Evolutionary conservation across 1,284 basidiomycete species (phyloP), one percentile per base, ranked within the genome.

Genomic region (Moesziomyces antarcticus): DNA sequence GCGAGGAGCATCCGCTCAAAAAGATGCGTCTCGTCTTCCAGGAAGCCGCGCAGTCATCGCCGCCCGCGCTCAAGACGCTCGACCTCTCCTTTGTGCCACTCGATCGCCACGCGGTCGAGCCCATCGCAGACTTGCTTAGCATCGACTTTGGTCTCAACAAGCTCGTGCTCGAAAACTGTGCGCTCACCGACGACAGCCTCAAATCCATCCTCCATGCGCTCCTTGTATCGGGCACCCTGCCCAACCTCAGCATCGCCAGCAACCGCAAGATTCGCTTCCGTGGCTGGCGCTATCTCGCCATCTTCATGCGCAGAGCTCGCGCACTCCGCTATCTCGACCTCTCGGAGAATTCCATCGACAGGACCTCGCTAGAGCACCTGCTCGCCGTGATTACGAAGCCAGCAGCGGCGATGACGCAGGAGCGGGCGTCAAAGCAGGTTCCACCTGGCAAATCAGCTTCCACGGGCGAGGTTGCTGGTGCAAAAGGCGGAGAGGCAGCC

Each of bases 131-230:
- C 52, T 54, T 83, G 59, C 71, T 84, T 44, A 77, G 77, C 49
- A 80, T 81, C 51, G 79, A 81, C 42, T 77, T 82, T 45, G 80
- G 80, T 25, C 72, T 83, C 37, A 61, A 73, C 45, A 78, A 77
- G 48, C 71, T 84, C 20, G 65, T 80, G 5, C 64, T 84, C 35
- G 82, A 83, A 48, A 78, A 80, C 50, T 84, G 82, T 35, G 61
- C 62, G 1, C 56, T 84, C 16, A 78, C 77, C 18, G 79, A 82
- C 44, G 73, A 70, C 91, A 89, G 89, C 46, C 84, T 98, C 57
- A 97, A 97, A 85, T 92, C 93, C 0, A 90, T 98, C 20, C 86
- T 98, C 0, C 95, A 97, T 82, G 90, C 94, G 0, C 88, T 99
- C 1, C 89, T 97, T 54, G 92, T 97, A 49, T 92, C 92, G 20